Base-by-base conservation (phyloP, 2,329 filamentous ascomycete genomes). In the Trichoderma gracile region DNA sequence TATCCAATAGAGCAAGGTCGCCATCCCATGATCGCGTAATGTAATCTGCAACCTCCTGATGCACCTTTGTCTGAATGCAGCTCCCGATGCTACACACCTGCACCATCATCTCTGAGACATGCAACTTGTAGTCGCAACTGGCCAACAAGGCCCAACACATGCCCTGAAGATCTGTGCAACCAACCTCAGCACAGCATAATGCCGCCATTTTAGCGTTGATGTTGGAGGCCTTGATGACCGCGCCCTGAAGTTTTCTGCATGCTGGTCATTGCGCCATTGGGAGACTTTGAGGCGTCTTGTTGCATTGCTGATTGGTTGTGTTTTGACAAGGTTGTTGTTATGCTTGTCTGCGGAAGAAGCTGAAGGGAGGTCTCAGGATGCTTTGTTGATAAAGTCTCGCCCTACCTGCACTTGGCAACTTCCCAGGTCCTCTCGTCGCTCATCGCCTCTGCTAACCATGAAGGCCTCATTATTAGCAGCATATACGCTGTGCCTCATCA, bases 141-240 rank as follows among this genome's bases (percentile, higher is more conserved):
- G 33, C 12, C 33, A 38, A 14, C 33, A 38, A 4, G 30, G 9
- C 12, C 12, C 33, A 17, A 9, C 42, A 17, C 43, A 19, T 3
- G 17, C 19, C 21, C 21, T 12, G 7, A 14, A 60, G 33, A 50
- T 52, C 46, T 21, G 46, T 52, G 46, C 17, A 17, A 43, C 57
- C 57, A 60, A 42, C 6, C 19, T n/a, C 17, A 25, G 17, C 15
- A 17, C n/a, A 17, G n/a, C 50, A 30, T n/a, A 5, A 61, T 68
- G 60, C 66, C 67, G 61, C 64, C 66, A 68, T 68, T 68, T 68
- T 66, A 64, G 66, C 58, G 42, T 61, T 30, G 23, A 65, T 68
- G 19, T 42, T 63, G 21, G 45, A 23, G 25, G 25, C 33, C n/a
- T 12, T 33, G 27, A 45, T 21, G 17, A 15, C 50, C 53, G 40